phyloP scores from a whole-genome alignment of 2,329 filamentous ascomycete species.

The Cladosporium sp. region DNA sequence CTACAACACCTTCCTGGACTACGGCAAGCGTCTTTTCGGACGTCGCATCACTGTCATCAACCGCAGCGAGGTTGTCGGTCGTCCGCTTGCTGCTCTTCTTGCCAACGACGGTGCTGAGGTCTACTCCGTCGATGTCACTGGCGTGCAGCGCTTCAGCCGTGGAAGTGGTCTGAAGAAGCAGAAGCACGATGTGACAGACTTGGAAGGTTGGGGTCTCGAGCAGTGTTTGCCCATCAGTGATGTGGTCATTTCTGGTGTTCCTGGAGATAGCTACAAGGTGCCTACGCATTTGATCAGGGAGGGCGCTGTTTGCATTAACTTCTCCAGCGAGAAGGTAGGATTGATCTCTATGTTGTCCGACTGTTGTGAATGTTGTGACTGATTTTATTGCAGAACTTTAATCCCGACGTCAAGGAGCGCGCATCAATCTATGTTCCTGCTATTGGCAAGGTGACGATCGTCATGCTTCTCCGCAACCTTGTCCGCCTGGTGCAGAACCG shows the following conservation, averaged over 20 bases:
- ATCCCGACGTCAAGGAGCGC: constrained; percentile 86
- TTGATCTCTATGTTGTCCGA: neutral
- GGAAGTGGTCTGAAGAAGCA: constrained; percentile 82
- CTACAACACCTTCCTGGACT: constrained; percentile 91
- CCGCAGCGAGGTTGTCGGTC: constrained; percentile 90
- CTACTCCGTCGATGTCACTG: constrained; percentile 90
- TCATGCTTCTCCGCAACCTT: constrained; percentile 83
- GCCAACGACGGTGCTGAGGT: constrained; percentile 96
- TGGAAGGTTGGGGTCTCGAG: constrained; percentile 75
- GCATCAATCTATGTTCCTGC: constrained; percentile 96
- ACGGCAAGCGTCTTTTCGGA: constrained; percentile 89
- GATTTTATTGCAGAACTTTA: constrained; percentile 66
- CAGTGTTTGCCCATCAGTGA: constrained; percentile 85
- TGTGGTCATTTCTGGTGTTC: constrained; percentile 92
- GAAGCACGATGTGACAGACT: constrained; percentile 83
- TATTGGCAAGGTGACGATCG: constrained; percentile 96
- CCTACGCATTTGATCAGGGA: constrained; percentile 79
- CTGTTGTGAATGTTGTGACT: constrained; percentile 10
- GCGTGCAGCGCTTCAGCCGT: constrained; percentile 87
- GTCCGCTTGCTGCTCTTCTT: constrained; percentile 85
- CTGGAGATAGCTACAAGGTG: constrained; percentile 84
- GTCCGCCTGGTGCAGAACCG: constrained; percentile 56
- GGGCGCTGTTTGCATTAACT: constrained; percentile 98
- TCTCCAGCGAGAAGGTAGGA: constrained; percentile 78
- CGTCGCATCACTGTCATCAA: constrained; percentile 97